phyloP scores from a whole-genome alignment of 2,329 filamentous ascomycete genomes.

The Fusarium redolens region DNA sequence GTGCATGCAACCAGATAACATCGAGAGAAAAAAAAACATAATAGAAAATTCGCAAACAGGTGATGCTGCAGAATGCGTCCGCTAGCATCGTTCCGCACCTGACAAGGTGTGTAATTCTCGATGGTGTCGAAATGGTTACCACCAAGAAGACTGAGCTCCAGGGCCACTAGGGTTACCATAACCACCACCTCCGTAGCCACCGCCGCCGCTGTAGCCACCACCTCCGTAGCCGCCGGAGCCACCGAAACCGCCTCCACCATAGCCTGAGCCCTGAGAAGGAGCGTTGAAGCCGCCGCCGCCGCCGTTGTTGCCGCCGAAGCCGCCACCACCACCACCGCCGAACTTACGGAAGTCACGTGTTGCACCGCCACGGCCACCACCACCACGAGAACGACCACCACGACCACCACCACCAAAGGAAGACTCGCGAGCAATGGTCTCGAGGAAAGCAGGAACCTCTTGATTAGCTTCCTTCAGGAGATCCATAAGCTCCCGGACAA shows the following conservation, averaged over 20 bases:
- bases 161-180: constrained; percentile 77
- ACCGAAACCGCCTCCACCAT: constrained; percentile 57
- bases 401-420: constrained; percentile 82
- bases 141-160: constrained; percentile 76
- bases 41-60: constrained; percentile 41
- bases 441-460: constrained; percentile 92
- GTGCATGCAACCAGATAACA: constrained; percentile 47
- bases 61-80: constrained; percentile 30
- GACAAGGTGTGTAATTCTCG: constrained; percentile 8
- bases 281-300: constrained; percentile 52
- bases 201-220: constrained; percentile 57
- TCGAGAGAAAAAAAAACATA: constrained; percentile 39
- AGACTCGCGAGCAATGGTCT: constrained; percentile 96
- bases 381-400: constrained; percentile 61
- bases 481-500: constrained; percentile 96
- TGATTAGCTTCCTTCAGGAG: constrained; percentile 99
- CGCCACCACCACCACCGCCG: constrained; percentile 56
- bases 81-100: constrained; percentile 39
- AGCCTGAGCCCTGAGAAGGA: constrained; percentile 51
- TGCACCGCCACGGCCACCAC: constrained; percentile 75
- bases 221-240: constrained; percentile 74
- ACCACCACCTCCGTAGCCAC: constrained; percentile 58
- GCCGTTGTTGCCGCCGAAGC: constrained; percentile 56
- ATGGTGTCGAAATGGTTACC: constrained; percentile 57
- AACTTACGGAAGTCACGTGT: constrained; percentile 93